Conservation (phyloP, 1,139 yeast species). For the Blastobotrys ciferrii region DNA sequence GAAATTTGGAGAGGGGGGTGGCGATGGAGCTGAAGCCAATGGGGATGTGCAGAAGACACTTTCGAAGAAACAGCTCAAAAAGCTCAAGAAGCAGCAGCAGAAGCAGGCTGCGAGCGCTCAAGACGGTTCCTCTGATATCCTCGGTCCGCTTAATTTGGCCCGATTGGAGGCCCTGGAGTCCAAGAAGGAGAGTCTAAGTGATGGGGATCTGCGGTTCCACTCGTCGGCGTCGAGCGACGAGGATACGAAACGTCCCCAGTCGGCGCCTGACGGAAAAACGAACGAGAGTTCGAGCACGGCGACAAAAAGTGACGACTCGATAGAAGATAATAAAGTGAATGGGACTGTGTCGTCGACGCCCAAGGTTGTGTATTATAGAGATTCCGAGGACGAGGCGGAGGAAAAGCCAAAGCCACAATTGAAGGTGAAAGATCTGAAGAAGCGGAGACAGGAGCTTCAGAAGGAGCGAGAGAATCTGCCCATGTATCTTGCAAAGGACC, state of each 20-base stretch:
- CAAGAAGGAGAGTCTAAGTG: conserved; percentile 18
- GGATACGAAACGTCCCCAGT: not conserved
- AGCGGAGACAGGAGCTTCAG: conserved; percentile 15
- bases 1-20: conserved; percentile 26
- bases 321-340: not conserved
- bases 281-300: not conserved
- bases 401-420: conserved; percentile 22
- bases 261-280: not conserved
- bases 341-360: not conserved
- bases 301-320: too few relatives aligned
- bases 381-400: conserved; percentile 40
- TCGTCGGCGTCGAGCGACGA: conserved; percentile 10
- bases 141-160: conserved; percentile 24
- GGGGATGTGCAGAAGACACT: conserved; percentile 1
- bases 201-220: conserved; percentile 22
- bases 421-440: conserved; percentile 14
- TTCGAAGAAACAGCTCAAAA: conserved; percentile 7
- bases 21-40: conserved; percentile 6
- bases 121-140: conserved; percentile 8
- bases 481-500: conserved; percentile 67
- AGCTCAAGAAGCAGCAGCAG: conserved; percentile 6
- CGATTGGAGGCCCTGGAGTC: conserved; percentile 20
- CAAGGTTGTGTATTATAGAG: conserved; percentile 25
- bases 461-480: conserved; percentile 59
- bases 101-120: not conserved